A percentile compares a stretch with the other conserved stretches of the same genome.
Conservation (phyloP, 495 filamentous ascomycete species). For the Penicillium roqueforti region DNA sequence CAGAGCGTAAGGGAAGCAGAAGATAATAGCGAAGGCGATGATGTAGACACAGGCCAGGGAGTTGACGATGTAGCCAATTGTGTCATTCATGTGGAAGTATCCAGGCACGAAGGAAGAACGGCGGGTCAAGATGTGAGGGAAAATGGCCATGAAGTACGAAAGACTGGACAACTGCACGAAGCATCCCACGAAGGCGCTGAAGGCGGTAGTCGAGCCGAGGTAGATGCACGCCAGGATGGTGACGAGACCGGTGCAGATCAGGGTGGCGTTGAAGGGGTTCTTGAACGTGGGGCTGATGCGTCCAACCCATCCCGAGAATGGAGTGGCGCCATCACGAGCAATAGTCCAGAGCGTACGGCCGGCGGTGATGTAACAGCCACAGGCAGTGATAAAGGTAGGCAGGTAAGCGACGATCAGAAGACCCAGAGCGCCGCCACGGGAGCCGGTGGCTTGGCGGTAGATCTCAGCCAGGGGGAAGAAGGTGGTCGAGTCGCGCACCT, state of each 20-base stretch:
- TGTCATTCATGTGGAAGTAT: constrained; percentile 62
- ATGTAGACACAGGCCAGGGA: constrained; percentile 59
- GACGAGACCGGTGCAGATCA: constrained; percentile 55
- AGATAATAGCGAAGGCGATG: constrained; percentile 66
- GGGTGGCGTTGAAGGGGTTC: constrained; percentile 65
- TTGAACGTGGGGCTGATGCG: constrained; percentile 43
- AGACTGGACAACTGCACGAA: constrained; percentile 64
- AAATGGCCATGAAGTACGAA: constrained; percentile 73
- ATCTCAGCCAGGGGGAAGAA: constrained; percentile 80
- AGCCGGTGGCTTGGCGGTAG: constrained; percentile 73
- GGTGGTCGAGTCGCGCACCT: constrained; percentile 41
- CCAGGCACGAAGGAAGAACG: constrained; percentile 61
- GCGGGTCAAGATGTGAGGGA: constrained; percentile 64
- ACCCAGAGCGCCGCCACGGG: constrained; percentile 52
- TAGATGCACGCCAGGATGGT: constrained; percentile 72
- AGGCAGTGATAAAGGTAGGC: constrained; percentile 55
- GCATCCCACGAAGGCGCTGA: constrained; percentile 71
- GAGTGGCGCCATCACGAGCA: constrained; percentile 62
- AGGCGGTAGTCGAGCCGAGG: constrained; percentile 67
- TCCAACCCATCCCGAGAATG: constrained; percentile 38
- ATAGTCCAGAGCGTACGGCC: constrained; percentile 87
- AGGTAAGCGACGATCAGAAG: constrained; percentile 64
- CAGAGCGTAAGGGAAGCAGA: constrained; percentile 67
- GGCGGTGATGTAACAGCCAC: constrained; percentile 69
- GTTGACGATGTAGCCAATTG: constrained; percentile 58